A percentile compares a stretch with the other conserved stretches of the same genome.
Conservation (phyloP, 2,329 filamentous ascomycete species). For the Colletotrichum godetiae region DNA sequence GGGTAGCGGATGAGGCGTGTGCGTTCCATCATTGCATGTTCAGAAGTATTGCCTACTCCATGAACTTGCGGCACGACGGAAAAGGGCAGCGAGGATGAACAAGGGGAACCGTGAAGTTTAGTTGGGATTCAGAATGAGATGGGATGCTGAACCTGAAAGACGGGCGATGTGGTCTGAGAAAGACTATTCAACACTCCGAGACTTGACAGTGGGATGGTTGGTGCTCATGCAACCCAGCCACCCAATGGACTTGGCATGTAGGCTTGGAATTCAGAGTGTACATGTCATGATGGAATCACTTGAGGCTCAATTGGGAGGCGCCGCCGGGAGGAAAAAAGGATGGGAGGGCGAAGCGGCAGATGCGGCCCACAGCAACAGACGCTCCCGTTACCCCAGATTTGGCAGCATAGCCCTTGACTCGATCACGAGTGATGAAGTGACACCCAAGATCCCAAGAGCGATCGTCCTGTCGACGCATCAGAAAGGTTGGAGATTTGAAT, state of each 20-base stretch:
- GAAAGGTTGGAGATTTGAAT: not conserved
- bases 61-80: not conserved
- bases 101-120: not conserved
- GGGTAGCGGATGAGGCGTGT: slow-evolving; percentile 30
- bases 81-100: slow-evolving; percentile 10
- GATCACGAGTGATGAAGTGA: not conserved
- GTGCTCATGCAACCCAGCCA: not conserved
- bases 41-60: not conserved
- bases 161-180: not conserved
- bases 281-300: slow-evolving; percentile 3
- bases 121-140: not conserved
- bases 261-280: not conserved
- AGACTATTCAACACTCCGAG: not conserved
- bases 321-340: not conserved
- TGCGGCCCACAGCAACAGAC: not conserved
- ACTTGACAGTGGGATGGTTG: not conserved
- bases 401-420: slow-evolving; percentile 8
- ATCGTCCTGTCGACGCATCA: not conserved
- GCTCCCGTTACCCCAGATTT: slow-evolving; percentile 12
- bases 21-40: not conserved
- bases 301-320: slow-evolving; percentile 15
- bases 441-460: not conserved
- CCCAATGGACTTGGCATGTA: not conserved
- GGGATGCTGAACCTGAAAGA: not conserved
- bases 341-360: not conserved